Conservation (phyloP, 306 rosid species). For the Delonix regia region DNA sequence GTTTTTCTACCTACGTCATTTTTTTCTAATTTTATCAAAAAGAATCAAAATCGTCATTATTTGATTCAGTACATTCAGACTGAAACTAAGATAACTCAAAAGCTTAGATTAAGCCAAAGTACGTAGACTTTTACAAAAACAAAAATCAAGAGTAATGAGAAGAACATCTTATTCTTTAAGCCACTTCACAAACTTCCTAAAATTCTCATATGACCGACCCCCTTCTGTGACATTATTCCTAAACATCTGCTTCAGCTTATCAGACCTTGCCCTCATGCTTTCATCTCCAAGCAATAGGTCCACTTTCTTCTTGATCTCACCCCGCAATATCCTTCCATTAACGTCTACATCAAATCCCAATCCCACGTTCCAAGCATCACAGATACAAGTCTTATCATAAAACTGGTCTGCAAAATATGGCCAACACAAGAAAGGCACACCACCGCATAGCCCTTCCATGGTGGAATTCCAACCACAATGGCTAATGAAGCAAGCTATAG, state of each 20-base stretch:
- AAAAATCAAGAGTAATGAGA: no score
- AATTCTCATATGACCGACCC: constrained; percentile 28
- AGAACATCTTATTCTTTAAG: no score
- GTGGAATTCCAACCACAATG: constrained; percentile 48
- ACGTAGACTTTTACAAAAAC: no score
- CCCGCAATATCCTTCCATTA: background rate
- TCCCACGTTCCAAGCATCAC: constrained; percentile 38
- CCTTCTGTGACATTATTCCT: constrained; percentile 15
- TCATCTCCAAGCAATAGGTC: constrained; percentile 29
- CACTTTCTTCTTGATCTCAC: constrained; percentile 33
- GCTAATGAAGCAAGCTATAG: constrained; percentile 40
- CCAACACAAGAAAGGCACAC: constrained; percentile 48
- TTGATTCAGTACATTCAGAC: no score
- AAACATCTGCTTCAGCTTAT: constrained; percentile 17
- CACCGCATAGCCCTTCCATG: constrained; percentile 33
- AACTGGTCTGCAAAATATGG: constrained; percentile 36
- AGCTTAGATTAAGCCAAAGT: no score
- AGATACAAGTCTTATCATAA: constrained; percentile 25
- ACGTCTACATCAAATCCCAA: constrained; percentile 9
- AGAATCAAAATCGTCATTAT: no score
- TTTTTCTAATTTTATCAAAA: no score
- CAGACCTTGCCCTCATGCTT: constrained; percentile 12
- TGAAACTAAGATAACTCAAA: no score
- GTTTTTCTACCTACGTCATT: no score
- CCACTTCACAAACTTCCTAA: background rate